Evolutionary conservation across 208 protist species (phyloP).

Genomic region (Acanthamoeba healyi): DNA sequence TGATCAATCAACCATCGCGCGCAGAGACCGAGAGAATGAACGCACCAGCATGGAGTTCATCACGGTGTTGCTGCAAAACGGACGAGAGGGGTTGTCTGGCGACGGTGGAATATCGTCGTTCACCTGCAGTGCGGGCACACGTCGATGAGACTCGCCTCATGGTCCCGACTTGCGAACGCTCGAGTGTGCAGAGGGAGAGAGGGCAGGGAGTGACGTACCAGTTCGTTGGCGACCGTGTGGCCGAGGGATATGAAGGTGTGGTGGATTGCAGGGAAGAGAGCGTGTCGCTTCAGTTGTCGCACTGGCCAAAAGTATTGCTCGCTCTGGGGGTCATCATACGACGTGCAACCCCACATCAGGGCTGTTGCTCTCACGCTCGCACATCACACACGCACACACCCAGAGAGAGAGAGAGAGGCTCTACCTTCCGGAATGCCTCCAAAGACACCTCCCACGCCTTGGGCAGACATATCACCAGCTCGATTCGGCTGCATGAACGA

Average conservation of each 20-base stretch:
- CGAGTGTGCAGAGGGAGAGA: not conserved
- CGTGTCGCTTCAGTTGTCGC: slow-evolving; percentile 55
- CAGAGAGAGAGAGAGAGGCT: not conserved
- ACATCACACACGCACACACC: too few species aligned
- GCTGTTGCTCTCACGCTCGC: too few species aligned
- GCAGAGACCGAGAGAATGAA: not conserved
- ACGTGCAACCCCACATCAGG: too few species aligned
- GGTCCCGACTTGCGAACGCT: not conserved
- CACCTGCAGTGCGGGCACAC: not conserved
- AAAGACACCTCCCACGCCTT: slow-evolving; percentile 68
- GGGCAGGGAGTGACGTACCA: not conserved
- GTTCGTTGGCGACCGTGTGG: slow-evolving; percentile 47
- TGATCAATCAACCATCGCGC: not conserved
- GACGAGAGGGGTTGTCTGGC: slow-evolving; percentile 52
- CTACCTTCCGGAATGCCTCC: slow-evolving; percentile 34
- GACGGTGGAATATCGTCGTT: slow-evolving; percentile 64
- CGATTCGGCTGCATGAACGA: slow-evolving; percentile 28
- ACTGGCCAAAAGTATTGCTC: slow-evolving; percentile 61
- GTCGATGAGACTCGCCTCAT: not conserved
- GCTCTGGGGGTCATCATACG: not conserved
- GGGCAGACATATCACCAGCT: slow-evolving; percentile 52
- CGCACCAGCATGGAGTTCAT: slow-evolving; percentile 66
- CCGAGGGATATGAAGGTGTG: slow-evolving; percentile 61
- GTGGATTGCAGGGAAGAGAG: slow-evolving; percentile 55
- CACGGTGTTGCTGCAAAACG: slow-evolving; percentile 29